A percentile compares a stretch with the other conserved stretches of the same genome.
phyloP scores from a whole-genome alignment of 2,329 filamentous ascomycete genomes.

The Clarireedia sp. region DNA sequence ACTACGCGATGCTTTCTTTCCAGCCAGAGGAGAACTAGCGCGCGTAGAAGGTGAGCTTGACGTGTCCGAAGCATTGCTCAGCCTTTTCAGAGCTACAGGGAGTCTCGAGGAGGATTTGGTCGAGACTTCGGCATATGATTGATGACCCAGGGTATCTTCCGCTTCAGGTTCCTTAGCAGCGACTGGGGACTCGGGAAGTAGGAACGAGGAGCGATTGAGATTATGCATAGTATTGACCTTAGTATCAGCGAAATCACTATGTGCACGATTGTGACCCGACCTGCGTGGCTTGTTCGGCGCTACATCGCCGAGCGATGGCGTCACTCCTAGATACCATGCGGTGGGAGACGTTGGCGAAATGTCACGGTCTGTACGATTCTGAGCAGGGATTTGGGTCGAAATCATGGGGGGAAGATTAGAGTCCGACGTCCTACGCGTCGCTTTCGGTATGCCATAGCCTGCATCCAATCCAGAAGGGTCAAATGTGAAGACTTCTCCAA shows the following conservation, averaged over 20 bases:
- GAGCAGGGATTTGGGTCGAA: slow-evolving; percentile 33
- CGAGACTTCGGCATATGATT: not conserved
- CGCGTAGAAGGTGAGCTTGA: slow-evolving; percentile 27
- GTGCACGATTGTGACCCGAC: slow-evolving; percentile 42
- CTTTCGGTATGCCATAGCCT: slow-evolving; percentile 51
- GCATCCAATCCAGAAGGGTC: slow-evolving; percentile 43
- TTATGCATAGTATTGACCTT: slow-evolving; percentile 24
- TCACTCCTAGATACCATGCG: slow-evolving; percentile 51
- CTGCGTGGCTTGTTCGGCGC: slow-evolving; percentile 19
- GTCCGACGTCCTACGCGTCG: slow-evolving; percentile 60
- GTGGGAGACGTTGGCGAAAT: slow-evolving; percentile 56
- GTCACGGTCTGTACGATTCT: slow-evolving; percentile 49
- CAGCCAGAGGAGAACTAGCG: slow-evolving; percentile 42
- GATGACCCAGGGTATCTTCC: not conserved
- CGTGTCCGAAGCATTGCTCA: slow-evolving; percentile 36
- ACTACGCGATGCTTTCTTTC: slow-evolving; percentile 32
- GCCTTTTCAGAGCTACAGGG: slow-evolving; percentile 21
- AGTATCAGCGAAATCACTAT: slow-evolving; percentile 49
- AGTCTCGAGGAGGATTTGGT: slow-evolving; percentile 20
- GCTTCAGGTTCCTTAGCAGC: not conserved
- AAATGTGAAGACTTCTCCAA: slow-evolving; percentile 65
- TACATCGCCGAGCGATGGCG: slow-evolving; percentile 35
- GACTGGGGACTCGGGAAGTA: not conserved
- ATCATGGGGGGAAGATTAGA: slow-evolving; percentile 51
- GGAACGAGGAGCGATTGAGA: slow-evolving; percentile 4